A percentile compares a stretch with the other conserved stretches of the same genome.
Conservation (phyloP, 129 eudicot genomes). For the Erigeron canadensis region DNA sequence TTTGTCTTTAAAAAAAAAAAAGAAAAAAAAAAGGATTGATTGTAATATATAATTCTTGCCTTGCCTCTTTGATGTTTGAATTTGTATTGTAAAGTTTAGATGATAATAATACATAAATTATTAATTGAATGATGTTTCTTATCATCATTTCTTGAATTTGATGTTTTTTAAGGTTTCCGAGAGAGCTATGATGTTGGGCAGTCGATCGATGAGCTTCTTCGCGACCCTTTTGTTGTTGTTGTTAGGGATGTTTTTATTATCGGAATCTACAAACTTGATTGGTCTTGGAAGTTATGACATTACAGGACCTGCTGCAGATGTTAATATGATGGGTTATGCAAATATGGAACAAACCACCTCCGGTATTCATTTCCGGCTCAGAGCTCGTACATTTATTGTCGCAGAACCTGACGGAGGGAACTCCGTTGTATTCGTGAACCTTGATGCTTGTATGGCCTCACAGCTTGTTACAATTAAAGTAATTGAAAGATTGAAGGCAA, state of each 20-base stretch:
- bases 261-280: conserved; percentile 26
- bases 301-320: conserved; percentile 62
- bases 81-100: too few relatives aligned
- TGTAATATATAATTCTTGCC: too few relatives aligned
- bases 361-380: conserved; percentile 90
- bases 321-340: conserved; percentile 96
- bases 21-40: too few relatives aligned
- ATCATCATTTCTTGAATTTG: too few relatives aligned
- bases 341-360: conserved; percentile 76
- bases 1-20: too few relatives aligned
- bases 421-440: conserved; percentile 69
- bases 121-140: too few relatives aligned
- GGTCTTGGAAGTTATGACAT: conserved; percentile 61
- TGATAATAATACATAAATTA: too few relatives aligned
- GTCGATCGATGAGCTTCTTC: background rate
- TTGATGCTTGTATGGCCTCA: conserved; percentile 99
- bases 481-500: conserved; percentile 84
- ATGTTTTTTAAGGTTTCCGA: too few relatives aligned
- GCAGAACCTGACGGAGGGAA: conserved; percentile 48
- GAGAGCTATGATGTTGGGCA: background rate
- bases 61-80: too few relatives aligned
- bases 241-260: background rate
- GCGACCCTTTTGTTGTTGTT: conserved; percentile 2
- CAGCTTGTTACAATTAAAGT: conserved; percentile 90
- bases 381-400: conserved; percentile 53